Evolutionary conservation across 805 yeast species (phyloP).

Genomic region (Saccharomyces eubayanus): DNA sequence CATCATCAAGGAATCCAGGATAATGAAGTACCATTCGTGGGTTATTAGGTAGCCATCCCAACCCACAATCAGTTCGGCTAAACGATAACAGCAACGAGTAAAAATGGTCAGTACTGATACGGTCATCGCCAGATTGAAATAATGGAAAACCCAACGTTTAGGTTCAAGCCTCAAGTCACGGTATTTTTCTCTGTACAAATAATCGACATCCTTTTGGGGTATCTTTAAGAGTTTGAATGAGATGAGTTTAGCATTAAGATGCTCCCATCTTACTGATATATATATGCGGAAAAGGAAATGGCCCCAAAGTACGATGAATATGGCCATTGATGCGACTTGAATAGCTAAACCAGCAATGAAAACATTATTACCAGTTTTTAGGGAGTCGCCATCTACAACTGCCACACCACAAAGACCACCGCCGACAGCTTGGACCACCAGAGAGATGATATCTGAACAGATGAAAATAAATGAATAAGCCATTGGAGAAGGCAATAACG

Average conservation of each 20-base stretch:
- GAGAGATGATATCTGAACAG: conserved; percentile 53
- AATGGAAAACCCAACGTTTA: conserved; percentile 31
- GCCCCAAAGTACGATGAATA: conserved; percentile 46
- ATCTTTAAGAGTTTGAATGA: conserved; percentile 11
- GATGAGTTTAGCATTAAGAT: conserved; percentile 13
- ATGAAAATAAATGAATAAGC: conserved; percentile 51
- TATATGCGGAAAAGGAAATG: conserved; percentile 39
- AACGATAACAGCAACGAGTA: conserved; percentile 63
- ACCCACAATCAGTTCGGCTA: conserved; percentile 55
- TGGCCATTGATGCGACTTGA: conserved; percentile 63
- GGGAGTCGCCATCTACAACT: conserved; percentile 23
- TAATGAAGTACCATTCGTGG: conserved; percentile 50
- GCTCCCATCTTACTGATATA: conserved; percentile 21
- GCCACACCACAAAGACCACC: conserved; percentile 62
- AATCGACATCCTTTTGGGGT: conserved; percentile 16
- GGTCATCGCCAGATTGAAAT: conserved; percentile 39
- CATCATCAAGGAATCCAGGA: conserved; percentile 58
- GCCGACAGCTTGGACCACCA: conserved; percentile 64
- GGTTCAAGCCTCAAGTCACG: conserved; percentile 23
- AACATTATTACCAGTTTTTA: conserved; percentile 27
- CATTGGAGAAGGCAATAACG: conserved; percentile 33
- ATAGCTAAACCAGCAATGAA: conserved; percentile 74
- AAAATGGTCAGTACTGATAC: conserved; percentile 47
- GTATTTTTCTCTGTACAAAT: conserved; percentile 22
- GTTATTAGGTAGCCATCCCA: conserved; percentile 60